Base-by-base conservation (phyloP, 2,329 filamentous ascomycete genomes). In the Acrodontium crateriforme region DNA sequence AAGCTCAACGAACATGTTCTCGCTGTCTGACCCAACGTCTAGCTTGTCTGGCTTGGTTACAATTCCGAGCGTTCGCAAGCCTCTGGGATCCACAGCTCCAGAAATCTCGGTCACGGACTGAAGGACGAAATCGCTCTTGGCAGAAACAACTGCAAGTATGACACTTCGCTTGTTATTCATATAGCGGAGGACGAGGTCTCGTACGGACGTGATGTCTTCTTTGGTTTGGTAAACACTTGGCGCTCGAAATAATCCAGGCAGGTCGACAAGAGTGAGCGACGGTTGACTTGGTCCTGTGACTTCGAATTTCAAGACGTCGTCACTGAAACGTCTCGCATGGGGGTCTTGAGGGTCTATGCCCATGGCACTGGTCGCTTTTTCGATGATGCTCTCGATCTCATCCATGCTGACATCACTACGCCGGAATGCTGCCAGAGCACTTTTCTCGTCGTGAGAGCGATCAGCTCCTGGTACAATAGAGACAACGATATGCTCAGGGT, bases 41-140 rank as follows among this genome's bases (percentile, higher is more conserved):
- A 64, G 44, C 3, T 49, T 44, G 33, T 72, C 68, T 0, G 65
- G 63, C 38, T 71, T 72, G 0, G 68, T 74, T 29, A 74, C 60
- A 28, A 74, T 61, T 0, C 68, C 65, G 0, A 74, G 47, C 0
- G 68, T 73, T 2, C 69, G 58, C 2, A 45, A 34, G 9, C 55
- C 52, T 0, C 50, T 36, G 1, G 50, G 48, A 34, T 72, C 66
- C 12, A 67, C 58, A 24, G 51, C 37, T 12, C 53, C 51, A 2
- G 57, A 59, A 8, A 58, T 62, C 9, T 64, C 55, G 0, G 70
- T 51, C 3, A 79, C 63, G 7, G 60, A 53, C 40, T 80, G 74
- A 16, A 71, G 65, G 4, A 66, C 65, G 37, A 61, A 56, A 20
- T 71, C 59, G 9, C 50, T 54, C 35, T 53, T 54, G 1, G 55